phyloP scores from a whole-genome alignment of 768 basidiomycete genomes.

The Dentipellis sp. region DNA sequence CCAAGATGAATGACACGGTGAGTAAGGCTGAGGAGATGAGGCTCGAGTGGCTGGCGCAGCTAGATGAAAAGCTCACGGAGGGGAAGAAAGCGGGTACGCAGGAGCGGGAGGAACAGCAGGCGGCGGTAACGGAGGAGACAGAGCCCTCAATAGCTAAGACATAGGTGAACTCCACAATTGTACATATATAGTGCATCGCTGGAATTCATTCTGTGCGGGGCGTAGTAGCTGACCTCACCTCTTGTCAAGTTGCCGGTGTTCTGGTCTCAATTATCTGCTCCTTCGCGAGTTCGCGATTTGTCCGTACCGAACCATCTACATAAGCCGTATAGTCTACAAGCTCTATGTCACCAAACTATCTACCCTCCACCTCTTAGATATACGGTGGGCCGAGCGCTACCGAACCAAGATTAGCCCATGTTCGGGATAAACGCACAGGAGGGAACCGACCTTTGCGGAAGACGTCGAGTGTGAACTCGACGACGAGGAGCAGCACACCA shows the following conservation, averaged over 20 bases:
- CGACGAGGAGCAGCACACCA: slow-evolving; percentile 88
- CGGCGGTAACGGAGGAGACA: neutral
- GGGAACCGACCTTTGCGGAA: slow-evolving; percentile 57
- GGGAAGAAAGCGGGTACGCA: neutral
- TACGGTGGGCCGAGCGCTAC: slow-evolving; percentile 1
- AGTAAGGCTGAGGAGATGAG: neutral
- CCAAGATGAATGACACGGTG: neutral
- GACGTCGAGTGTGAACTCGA: slow-evolving; percentile 73
- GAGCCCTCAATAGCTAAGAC: neutral
- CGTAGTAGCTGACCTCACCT: neutral
- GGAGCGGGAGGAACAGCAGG: neutral
- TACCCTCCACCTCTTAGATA: neutral
- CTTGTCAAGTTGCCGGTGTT: no score
- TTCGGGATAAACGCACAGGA: neutral
- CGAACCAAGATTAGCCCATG: neutral
- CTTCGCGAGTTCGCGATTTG: neutral
- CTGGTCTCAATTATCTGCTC: neutral
- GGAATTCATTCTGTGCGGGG: neutral
- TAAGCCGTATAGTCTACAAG: neutral
- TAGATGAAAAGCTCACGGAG: neutral
- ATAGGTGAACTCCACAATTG: neutral
- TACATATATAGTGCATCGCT: neutral
- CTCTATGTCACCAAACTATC: neutral
- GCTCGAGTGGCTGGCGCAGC: neutral
- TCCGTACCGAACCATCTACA: neutral